phyloP scores from a whole-genome alignment of 2,329 filamentous ascomycete species.

The Meredithiella fracta region DNA sequence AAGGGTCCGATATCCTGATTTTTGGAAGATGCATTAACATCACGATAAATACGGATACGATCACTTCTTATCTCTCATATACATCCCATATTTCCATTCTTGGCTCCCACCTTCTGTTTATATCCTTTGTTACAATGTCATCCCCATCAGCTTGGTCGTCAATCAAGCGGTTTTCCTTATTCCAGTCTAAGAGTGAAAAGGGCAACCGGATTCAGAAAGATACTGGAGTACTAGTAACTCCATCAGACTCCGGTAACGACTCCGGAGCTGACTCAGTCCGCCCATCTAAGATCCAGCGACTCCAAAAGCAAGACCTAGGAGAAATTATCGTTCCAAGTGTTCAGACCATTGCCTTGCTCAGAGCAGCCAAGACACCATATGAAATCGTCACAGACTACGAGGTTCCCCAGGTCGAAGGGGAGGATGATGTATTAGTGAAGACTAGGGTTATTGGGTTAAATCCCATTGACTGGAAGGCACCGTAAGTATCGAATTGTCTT shows the following conservation, averaged over 20 bases:
- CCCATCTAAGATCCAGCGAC: background rate
- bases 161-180: constrained; percentile 5
- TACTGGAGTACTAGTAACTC: background rate
- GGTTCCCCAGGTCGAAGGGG: constrained; percentile 5
- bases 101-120: background rate
- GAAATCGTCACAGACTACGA: constrained; percentile 1
- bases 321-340: background rate
- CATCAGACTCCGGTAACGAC: background rate
- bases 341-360: constrained; percentile 4
- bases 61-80: background rate
- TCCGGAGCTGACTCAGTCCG: background rate
- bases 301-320: background rate
- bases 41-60: background rate
- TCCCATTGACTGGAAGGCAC: constrained; percentile 61
- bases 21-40: background rate
- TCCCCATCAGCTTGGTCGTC: background rate
- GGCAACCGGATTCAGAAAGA: background rate
- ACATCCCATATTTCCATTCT: background rate
- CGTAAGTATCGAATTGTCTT: constrained; percentile 30
- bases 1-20: background rate
- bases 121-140: background rate
- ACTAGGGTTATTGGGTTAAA: constrained; percentile 53
- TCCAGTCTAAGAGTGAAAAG: background rate
- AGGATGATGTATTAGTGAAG: constrained; percentile 43
- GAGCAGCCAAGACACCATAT: background rate